Percentiles rank a stretch among this genome's conserved stretches.
phyloP scores from a whole-genome alignment of 78 protist genomes.

The Speleostelium caveatum region DNA sequence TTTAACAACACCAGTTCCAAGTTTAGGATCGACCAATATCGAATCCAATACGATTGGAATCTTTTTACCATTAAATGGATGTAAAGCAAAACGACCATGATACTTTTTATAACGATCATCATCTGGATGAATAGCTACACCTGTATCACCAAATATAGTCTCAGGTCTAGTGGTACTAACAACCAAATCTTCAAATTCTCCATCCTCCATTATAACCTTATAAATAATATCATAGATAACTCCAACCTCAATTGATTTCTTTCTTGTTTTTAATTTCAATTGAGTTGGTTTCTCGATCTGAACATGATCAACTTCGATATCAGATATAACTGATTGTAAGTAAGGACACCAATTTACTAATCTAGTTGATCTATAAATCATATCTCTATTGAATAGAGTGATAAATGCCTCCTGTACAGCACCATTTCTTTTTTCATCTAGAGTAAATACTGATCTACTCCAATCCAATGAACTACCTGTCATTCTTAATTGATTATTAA shows the following conservation, averaged over 20 bases:
- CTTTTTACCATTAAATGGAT: constrained; percentile 82
- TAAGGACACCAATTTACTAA: constrained; percentile 94
- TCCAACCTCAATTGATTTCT: constrained; percentile 71
- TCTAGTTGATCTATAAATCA: constrained; percentile 83
- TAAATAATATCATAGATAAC: constrained; percentile 69
- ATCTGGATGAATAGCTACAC: constrained; percentile 92
- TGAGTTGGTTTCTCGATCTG: constrained; percentile 23
- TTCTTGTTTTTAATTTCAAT: constrained; percentile 18
- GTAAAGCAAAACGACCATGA: constrained; percentile 86
- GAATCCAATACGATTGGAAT: constrained; percentile 96
- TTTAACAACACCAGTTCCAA: constrained; percentile 95
- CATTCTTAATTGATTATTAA: constrained; percentile 76
- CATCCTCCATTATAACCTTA: neutral
- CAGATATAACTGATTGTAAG: constrained; percentile 95
- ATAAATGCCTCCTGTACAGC: constrained; percentile 94
- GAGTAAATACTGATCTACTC: constrained; percentile 91
- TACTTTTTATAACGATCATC: constrained; percentile 79
- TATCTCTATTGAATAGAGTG: constrained; percentile 48
- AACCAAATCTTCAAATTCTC: constrained; percentile 12
- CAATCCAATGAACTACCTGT: constrained; percentile 95
- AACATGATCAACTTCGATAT: constrained; percentile 89
- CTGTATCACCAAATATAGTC: constrained; percentile 97
- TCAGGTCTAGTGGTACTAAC: constrained; percentile 97
- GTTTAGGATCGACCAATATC: constrained; percentile 90
- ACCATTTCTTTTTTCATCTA: constrained; percentile 68